Percentiles rank a stretch among this genome's conserved stretches.
Evolutionary conservation across 768 basidiomycete species (phyloP).

Genomic region (Leccinum arenicola): DNA sequence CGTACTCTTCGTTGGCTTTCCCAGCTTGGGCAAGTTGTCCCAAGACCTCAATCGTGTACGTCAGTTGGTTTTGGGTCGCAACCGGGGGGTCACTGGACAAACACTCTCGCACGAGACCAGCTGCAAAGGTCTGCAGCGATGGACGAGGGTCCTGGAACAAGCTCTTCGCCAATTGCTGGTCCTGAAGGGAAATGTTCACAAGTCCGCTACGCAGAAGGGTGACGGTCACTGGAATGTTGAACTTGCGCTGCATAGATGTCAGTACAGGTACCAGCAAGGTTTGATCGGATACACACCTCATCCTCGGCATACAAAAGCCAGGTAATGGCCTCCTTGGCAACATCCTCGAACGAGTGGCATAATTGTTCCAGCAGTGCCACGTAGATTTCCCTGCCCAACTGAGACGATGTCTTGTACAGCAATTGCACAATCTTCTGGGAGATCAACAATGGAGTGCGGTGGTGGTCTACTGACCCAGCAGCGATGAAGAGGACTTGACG

Average conservation of each 20-base stretch:
- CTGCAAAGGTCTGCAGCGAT: conserved; percentile 75
- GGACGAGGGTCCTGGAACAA: conserved; percentile 76
- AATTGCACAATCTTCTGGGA: conserved; percentile 97
- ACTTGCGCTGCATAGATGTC: conserved; percentile 69
- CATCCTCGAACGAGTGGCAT: conserved; percentile 86
- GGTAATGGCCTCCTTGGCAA: conserved; percentile 93
- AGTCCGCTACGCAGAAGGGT: conserved; percentile 84
- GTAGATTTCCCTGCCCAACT: conserved; percentile 90
- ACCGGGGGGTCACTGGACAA: conserved; percentile 77
- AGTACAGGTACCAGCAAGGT: neutral
- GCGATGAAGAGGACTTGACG: conserved; percentile 81
- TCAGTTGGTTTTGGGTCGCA: conserved; percentile 76
- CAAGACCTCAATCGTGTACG: conserved; percentile 77
- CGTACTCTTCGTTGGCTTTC: conserved; percentile 85
- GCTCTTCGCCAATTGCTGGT: conserved; percentile 87
- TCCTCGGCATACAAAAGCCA: conserved; percentile 98
- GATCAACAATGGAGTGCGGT: conserved; percentile 86
- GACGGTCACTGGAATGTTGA: conserved; percentile 91
- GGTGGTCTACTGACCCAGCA: conserved; percentile 73
- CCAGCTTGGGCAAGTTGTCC: conserved; percentile 67
- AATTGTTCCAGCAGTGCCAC: conserved; percentile 86
- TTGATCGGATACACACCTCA: conserved; percentile 54
- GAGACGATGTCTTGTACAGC: conserved; percentile 83
- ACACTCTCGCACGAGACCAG: conserved; percentile 83
- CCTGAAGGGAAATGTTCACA: conserved; percentile 72